Base-by-base conservation (phyloP, 805 yeast species). In the Danielozyma ontarioensis region DNA sequence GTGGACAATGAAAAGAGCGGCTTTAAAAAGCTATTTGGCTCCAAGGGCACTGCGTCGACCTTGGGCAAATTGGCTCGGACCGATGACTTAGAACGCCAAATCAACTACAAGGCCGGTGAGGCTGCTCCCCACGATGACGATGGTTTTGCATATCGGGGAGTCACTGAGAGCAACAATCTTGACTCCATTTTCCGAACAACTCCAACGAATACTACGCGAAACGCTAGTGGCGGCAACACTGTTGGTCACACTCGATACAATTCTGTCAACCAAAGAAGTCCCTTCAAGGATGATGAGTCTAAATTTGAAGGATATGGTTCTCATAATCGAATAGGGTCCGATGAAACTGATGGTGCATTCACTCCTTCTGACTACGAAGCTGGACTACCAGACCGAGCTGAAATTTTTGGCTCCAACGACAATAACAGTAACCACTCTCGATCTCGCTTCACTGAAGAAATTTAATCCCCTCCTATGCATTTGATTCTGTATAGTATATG, bases 61-160 rank as follows among this genome's bases (percentile, higher is more conserved):
- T 14, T 32, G 5, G 22, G 33, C 14, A 28, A 32, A 13, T 17
- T 31, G 18, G 39, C 44, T 10, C 46, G 50, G 2, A 47, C 38
- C 33, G 36, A 47, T 28, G 64, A 60, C 33, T 44, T 57, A 33
- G 65, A 59, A 34, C 39, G 49, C 24, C 60, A 55, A 35, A 35
- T 45, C 18, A 46, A 44, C 27, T 34, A 31, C 23, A 32, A 41
- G 15, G 34, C 28, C 7, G 37, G 30, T 12, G 26, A 35, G 4
- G 39, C 41, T 6, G 41, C 35, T 2, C 35, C 34, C 13, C 32
- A 29, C 15, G 44, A 36, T 26, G 41, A 40, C 14, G 58, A 53
- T 15, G 72, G 62, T 36, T 66, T 60, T 34, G 62, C 50, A 33
- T 66, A 66, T 45, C 57, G 72, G 30, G 72, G 72, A 5, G 69